Base-by-base conservation (phyloP, 352 stramenopile species). In the Globisporangium cylindrosporum region DNA sequence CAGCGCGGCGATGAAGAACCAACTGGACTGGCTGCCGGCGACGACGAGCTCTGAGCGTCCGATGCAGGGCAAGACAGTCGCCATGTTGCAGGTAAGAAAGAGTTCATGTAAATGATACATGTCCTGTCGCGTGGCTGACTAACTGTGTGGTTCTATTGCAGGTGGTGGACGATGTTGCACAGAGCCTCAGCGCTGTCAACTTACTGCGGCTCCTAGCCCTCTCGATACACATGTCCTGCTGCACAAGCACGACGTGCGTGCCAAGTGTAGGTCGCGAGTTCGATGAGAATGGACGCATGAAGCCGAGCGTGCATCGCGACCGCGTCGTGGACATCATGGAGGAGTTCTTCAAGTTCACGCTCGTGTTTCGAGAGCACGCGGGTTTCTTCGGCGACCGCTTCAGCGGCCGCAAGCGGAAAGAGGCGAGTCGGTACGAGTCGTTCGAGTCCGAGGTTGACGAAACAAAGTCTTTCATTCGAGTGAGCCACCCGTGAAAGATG, bases 1-100 rank as follows among this genome's bases (percentile, higher is more conserved):
- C 57, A 91, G 79, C 15, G 80, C 73, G 32, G 71, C 73, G 2
- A 88, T 91, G 61, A 91, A 91, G 66, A 91, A 90, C 73, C 81
- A 89, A 69, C 87, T 87, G 55, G 82, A 90, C 74, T 89, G 80
- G 80, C 66, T 82, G 24, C 76, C 76, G 4, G 71, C 89, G 14
- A 88, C 81, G 60, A 85, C 75, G 46, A 79, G 79, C 65, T 83
- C 73, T 3, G 73, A 89, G 38, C 72, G 78, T 8, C 78, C 79
- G n/a, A 86, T 80, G 36, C 81, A 88, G 66, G 77, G 77, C 64
- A 69, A 73, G 64, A 84, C 79, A 14, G 75, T 70, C 34, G 73
- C 70, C 3, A 20, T 48, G 51, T 15, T 58, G 3, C 51, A 58
- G 51, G 51, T 58, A 58, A 14, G 49, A 22, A 56, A 2, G 20